A percentile compares a stretch with the other conserved stretches of the same genome.
These are phyloP conservation scores for Aspergillus alliaceus DNA, from an alignment of 2,329 filamentous ascomycete species.

Conservation along the genomic window DNA sequence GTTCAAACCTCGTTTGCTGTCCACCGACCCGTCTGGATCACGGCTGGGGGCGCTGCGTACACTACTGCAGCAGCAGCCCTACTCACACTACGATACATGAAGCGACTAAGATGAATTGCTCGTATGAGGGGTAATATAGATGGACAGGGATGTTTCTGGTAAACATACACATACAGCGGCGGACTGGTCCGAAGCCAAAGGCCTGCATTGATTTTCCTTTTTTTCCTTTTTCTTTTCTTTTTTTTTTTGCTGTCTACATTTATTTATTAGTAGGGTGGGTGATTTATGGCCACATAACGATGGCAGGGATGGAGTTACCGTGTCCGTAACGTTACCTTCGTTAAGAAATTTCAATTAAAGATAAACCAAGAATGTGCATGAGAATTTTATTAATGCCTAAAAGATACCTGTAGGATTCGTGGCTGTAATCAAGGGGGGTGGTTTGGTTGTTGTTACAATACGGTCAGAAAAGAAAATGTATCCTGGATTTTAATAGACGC, in stretches of 20 bases:
- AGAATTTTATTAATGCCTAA: background rate
- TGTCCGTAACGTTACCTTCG: background rate
- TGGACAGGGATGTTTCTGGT: background rate
- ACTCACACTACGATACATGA: constrained; percentile 32
- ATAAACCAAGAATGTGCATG: background rate
- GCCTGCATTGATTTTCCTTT: background rate
- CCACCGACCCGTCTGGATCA: constrained; percentile 34
- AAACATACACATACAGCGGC: constrained; percentile 4
- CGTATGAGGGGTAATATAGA: background rate
- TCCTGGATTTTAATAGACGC: background rate
- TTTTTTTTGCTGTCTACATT: background rate
- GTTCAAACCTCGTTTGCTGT: constrained; percentile 31
- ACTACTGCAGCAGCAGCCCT: constrained; percentile 32
- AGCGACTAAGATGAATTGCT: constrained; percentile 17
- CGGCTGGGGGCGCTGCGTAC: constrained; percentile 31
- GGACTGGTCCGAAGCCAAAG: constrained; percentile 6
- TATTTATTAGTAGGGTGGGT: background rate
- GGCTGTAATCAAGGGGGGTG: background rate
- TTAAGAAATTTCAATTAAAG: background rate
- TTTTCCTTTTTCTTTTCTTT: background rate
- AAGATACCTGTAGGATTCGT: no score
- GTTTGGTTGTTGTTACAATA: no score
- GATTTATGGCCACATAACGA: background rate
- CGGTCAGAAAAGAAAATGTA: background rate
- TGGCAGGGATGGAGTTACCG: constrained; percentile 4